Base-by-base conservation (phyloP, 306 rosid species). In the Aeschynomene evenia region DNA sequence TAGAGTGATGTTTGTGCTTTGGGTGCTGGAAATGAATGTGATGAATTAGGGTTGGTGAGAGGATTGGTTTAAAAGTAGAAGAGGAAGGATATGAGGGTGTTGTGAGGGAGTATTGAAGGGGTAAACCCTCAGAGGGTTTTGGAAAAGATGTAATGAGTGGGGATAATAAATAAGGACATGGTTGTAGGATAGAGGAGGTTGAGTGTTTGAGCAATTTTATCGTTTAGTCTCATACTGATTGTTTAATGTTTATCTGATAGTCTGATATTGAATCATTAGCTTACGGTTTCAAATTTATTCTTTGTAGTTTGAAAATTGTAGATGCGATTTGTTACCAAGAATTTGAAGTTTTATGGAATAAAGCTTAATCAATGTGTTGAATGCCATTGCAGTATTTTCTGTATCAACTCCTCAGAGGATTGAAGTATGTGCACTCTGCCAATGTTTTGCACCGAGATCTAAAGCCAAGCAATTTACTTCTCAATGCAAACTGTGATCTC, bases 381-480 rank as follows among this genome's bases (percentile, higher is more conserved):
- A 43, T 68, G 34, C 55, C 59, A 69, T 63, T 68, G 80, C 77
- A 79, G 83, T 79, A 79, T 71, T 79, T 79, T 51, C 71, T 79
- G 37, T 74, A 79, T 55, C 83, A 79, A 57, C 83, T 79, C 58
- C 39, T 79, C 77, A 59, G 83, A 74, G 80, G 83, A 55, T 79
- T 79, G 64, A 79, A 74, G 73, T 79, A 79, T 59, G 12, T 79
- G n/a, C 83, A 79, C 77, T 79, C 83, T 46, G 86, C 86, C 48
- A 82, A 82, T 71, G 86, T 82, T 70, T 57, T 82, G 76, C 86
- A 82, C 63, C 80, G 86, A 68, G 86, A 82, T 64, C 52, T 82
- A 59, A 82, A 82, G 37, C 86, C 86, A 60, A 82, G 86, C 86
- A 82, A 82, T 78, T 80, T 82, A 70, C 83, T 78, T 43, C 86